Evolutionary conservation across 306 rosid species (phyloP).

Genomic region (Crataegus laevigata): DNA sequence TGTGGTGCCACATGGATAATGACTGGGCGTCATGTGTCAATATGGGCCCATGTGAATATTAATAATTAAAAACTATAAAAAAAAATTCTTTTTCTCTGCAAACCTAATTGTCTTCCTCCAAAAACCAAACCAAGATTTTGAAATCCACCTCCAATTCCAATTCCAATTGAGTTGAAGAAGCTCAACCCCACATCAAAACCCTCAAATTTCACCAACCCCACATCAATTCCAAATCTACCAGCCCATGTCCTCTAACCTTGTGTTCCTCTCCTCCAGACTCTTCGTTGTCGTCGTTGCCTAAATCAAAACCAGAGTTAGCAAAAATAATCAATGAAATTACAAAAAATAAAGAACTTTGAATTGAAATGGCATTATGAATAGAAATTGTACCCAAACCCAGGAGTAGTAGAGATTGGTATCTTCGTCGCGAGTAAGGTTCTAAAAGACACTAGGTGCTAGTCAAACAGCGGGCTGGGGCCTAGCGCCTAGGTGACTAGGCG

Average conservation of each 20-base stretch:
- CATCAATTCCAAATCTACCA: constrained; percentile 54
- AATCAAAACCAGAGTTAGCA: not conserved
- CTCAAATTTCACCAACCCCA: constrained; percentile 29
- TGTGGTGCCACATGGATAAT: no score
- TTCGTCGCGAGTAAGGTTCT: constrained; percentile 42
- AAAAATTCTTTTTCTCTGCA: not conserved
- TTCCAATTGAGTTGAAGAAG: constrained; percentile 29
- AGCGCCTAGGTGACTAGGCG: no score
- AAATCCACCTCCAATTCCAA: constrained; percentile 9
- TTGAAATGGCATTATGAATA: not conserved
- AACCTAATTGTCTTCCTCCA: constrained; percentile 37
- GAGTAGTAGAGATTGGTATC: constrained; percentile 53
- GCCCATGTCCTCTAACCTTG: constrained; percentile 39
- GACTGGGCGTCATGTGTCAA: no score
- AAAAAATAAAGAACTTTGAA: no score
- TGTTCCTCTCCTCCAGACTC: no score
- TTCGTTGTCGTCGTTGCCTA: constrained; percentile 16
- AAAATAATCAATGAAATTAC: no score
- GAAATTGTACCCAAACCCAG: constrained; percentile 35
- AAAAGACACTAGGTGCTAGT: no score
- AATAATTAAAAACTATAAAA: no score
- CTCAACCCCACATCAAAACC: constrained; percentile 53
- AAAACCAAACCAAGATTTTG: constrained; percentile 51
- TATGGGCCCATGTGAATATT: no score
- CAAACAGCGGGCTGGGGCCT: no score